A percentile compares a stretch with the other conserved stretches of the same genome.
phyloP scores from a whole-genome alignment of 179 eudicot species.

The Beta lomatogona region DNA sequence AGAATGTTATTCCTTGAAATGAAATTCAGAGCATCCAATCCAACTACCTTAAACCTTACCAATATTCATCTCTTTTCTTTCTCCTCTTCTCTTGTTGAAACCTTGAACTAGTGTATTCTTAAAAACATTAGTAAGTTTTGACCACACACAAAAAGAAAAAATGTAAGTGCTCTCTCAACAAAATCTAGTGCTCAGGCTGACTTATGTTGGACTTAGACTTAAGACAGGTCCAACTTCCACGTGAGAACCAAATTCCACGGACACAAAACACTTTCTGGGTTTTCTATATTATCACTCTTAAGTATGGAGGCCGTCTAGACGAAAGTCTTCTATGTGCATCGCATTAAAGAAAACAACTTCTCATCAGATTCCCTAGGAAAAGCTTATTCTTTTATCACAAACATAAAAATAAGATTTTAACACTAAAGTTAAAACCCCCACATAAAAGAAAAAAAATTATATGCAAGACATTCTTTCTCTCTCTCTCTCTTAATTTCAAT shows the following conservation, averaged over 20 bases:
- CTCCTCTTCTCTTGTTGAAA: neutral
- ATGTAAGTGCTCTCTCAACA: neutral
- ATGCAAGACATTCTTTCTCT: neutral
- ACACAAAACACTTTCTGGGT: conserved; percentile 20
- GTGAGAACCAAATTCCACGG: conserved; percentile 38
- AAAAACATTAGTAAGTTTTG: conserved; percentile 4
- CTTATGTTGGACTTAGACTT: conserved; percentile 17
- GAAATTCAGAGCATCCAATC: conserved; percentile 10
- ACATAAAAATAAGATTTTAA: conserved; percentile 9
- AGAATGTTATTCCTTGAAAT: conserved; percentile 1
- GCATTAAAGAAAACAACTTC: conserved; percentile 29
- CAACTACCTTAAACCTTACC: conserved; percentile 9
- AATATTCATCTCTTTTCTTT: conserved; percentile 9
- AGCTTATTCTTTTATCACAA: conserved; percentile 22
- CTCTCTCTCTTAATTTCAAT: conserved; percentile 16
- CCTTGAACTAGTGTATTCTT: conserved; percentile 11
- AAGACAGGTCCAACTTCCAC: conserved; percentile 30
- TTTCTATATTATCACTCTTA: conserved; percentile 34
- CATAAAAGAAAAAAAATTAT: neutral
- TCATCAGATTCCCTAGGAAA: conserved; percentile 28
- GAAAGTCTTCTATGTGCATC: conserved; percentile 33
- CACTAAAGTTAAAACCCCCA: conserved; percentile 6
- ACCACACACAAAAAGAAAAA: neutral
- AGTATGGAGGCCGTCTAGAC: conserved; percentile 30
- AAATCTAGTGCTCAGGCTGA: conserved; percentile 30